phyloP scores from a whole-genome alignment of 2,329 filamentous ascomycete genomes.

The Ascochyta viciae-villosae region DNA sequence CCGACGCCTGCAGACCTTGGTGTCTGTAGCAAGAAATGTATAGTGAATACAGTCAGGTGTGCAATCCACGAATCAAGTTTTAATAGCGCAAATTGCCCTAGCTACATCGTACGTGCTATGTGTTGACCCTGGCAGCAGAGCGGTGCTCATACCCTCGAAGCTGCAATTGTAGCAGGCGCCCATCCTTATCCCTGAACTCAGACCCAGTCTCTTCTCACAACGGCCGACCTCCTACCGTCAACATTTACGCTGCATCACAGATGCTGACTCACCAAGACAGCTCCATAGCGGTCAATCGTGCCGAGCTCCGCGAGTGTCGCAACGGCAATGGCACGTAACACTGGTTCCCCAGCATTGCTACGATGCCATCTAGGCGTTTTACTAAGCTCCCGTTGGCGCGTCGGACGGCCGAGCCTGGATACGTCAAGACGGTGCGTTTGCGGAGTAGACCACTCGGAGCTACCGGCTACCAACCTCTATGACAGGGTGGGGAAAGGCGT shows the following conservation, averaged over 20 bases:
- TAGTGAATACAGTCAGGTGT: constrained; percentile 5
- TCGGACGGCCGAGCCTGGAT: background rate
- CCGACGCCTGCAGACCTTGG: background rate
- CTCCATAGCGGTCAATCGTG: background rate
- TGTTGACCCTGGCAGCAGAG: background rate
- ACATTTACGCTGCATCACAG: background rate
- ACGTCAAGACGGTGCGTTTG: constrained; percentile 16
- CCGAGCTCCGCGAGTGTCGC: background rate
- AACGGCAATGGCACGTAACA: background rate
- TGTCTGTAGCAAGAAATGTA: constrained; percentile 1
- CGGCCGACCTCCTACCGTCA: background rate
- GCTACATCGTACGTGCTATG: background rate
- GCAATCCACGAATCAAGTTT: background rate
- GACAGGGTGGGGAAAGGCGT: constrained; percentile 8
- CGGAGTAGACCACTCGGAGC: constrained; percentile 16
- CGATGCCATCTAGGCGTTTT: background rate
- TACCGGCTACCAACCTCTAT: constrained; percentile 12
- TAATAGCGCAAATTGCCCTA: background rate
- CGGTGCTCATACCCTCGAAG: background rate
- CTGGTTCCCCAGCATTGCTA: background rate
- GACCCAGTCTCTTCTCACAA: background rate
- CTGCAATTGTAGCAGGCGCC: background rate
- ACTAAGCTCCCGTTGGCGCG: constrained; percentile 11
- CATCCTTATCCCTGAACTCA: background rate
- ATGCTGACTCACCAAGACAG: background rate